Base-by-base conservation (phyloP, 2,329 filamentous ascomycete species). In the Colletotrichum tofieldiae region DNA sequence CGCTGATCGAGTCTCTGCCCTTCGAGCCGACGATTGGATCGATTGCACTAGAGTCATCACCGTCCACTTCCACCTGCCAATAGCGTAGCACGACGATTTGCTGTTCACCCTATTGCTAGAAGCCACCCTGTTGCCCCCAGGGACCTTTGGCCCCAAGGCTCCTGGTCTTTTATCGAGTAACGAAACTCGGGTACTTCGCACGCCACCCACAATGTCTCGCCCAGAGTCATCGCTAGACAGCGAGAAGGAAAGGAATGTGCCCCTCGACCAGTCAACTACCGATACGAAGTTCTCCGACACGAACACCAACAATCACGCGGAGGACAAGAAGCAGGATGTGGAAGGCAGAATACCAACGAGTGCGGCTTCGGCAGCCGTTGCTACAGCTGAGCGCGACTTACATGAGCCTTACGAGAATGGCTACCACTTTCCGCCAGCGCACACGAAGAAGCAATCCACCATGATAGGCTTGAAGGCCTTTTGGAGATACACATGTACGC, bases 401-500 rank as follows among this genome's bases (percentile, higher is more conserved):
- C 66, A 61, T 35, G 73, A 69, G 29, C 72, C 73, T 5, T 75
- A 66, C 58, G 83, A 86, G n/a, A 92, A 92, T 77, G 89, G 90
- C 52, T 92, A 92, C 76, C 88, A 92, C 77, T 92, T 91, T 76
- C 90, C 89, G 29, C 90, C 89, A 6, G 89, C 86, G 67, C 89
- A 90, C 76, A 82, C 90, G 0, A 90, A 88, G 84, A 86, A 84
- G 45, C 88, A 90, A 69, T 88, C 91, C 1, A 88, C 89, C 1
- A 83, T 81, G 26, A 89, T 91, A 64, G 89, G 88, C 1, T 78
- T 91, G 16, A 83, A 86, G 37, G 87, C 89, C 0, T 94, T 93
- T 78, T 92, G 90, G 90, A 88, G 89, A 64, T 97, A 94, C 84
- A 89, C 93, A 76, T 84, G 89, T 47, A 97, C 94, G 0, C 93